Conservation (phyloP, 2,329 filamentous ascomycete species). For the Aspergillus nomiae region DNA sequence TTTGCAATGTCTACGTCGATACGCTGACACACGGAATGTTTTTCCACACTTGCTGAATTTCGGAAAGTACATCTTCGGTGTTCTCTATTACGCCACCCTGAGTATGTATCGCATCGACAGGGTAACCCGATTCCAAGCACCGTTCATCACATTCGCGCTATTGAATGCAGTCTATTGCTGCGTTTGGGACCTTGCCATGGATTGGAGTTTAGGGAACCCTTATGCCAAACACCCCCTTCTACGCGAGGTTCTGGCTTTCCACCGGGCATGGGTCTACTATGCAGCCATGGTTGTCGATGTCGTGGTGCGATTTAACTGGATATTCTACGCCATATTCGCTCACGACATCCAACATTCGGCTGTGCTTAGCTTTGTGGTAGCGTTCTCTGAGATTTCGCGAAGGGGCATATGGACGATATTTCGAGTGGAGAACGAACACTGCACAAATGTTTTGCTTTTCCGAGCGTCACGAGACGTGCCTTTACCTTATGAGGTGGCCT, state of each 20-base stretch:
- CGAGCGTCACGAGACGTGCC: slow-evolving; percentile 87
- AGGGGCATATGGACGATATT: slow-evolving; percentile 90
- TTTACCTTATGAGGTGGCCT: slow-evolving; percentile 69
- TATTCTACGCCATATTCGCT: slow-evolving; percentile 86
- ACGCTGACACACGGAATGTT: slow-evolving; percentile 78
- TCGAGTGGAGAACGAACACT: slow-evolving; percentile 97
- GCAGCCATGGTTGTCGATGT: slow-evolving; percentile 79
- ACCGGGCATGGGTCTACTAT: slow-evolving; percentile 82
- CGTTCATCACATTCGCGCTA: slow-evolving; percentile 79
- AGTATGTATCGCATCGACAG: slow-evolving; percentile 80
- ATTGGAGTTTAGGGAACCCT: slow-evolving; percentile 87
- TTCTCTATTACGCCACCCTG: slow-evolving; percentile 74
- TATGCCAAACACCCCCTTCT: slow-evolving; percentile 68
- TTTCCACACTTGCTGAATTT: slow-evolving; percentile 94
- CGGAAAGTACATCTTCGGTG: slow-evolving; percentile 86
- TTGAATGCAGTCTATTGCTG: slow-evolving; percentile 82
- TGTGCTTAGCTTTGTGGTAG: slow-evolving; percentile 75
- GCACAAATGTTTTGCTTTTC: slow-evolving; percentile 85
- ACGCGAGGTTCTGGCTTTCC: slow-evolving; percentile 78
- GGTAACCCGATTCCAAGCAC: slow-evolving; percentile 57
- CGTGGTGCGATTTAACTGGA: slow-evolving; percentile 87
- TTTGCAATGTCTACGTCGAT: slow-evolving; percentile 87
- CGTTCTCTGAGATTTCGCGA: slow-evolving; percentile 76
- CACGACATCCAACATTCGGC: slow-evolving; percentile 80
- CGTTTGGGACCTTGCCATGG: slow-evolving; percentile 94